Evolutionary conservation across 768 basidiomycete genomes (phyloP).

Genomic region (Rhodotorula paludigena): DNA sequence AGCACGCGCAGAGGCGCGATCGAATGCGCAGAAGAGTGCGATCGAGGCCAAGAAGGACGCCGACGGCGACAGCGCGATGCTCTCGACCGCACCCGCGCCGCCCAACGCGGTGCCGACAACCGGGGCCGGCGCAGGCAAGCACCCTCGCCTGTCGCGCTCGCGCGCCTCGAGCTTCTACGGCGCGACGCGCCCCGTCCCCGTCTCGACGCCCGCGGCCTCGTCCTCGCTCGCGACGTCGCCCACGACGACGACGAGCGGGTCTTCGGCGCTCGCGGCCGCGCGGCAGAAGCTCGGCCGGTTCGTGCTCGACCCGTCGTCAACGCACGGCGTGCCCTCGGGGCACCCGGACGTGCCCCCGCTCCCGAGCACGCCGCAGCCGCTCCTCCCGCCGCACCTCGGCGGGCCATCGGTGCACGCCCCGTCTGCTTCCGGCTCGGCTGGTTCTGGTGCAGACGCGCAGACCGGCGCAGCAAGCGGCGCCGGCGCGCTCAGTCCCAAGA

Average conservation of each 20-base stretch:
- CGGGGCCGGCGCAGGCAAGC: conserved; percentile 15
- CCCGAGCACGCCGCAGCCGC: conserved; percentile 32
- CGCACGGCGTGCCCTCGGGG: conserved; percentile 29
- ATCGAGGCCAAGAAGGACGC: not conserved
- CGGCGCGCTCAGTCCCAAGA: conserved; percentile 15
- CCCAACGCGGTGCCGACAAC: not conserved
- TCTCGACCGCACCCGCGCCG: not conserved
- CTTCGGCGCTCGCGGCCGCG: not conserved
- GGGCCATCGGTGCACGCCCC: not conserved
- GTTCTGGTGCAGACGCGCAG: not conserved
- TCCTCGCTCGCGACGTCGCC: not conserved
- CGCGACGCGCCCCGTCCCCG: not conserved
- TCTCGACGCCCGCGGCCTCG: not conserved
- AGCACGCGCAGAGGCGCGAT: not conserved
- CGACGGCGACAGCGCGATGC: conserved; percentile 12
- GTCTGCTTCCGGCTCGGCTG: not conserved
- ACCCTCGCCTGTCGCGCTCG: conserved; percentile 25
- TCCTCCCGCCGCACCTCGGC: not conserved
- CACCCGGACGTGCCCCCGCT: conserved; percentile 41
- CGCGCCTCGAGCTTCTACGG: conserved; percentile 26
- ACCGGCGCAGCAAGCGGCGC: not conserved
- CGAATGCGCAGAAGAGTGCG: not conserved
- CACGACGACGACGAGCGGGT: too few species aligned
- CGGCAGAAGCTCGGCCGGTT: not conserved
- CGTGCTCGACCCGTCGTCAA: conserved; percentile 31